Conservation (phyloP, 208 protist species). For the Naegleria lovaniensis region DNA sequence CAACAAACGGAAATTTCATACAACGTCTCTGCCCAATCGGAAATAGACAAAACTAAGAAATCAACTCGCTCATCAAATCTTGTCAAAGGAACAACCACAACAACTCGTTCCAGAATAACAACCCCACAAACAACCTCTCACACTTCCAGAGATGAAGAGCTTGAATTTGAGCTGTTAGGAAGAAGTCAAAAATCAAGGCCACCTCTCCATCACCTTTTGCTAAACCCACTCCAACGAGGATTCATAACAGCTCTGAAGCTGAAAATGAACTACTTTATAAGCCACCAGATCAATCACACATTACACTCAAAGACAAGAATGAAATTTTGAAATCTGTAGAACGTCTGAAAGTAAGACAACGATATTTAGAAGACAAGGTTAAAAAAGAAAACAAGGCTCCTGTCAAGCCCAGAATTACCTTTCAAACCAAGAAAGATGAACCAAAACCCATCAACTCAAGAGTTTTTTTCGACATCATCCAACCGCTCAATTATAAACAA, state of each 20-base stretch:
- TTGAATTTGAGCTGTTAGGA: neutral
- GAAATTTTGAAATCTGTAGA: neutral
- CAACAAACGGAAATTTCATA: neutral
- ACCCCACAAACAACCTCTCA: neutral
- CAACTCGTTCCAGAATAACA: neutral
- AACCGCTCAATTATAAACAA: neutral
- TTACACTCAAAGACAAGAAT: neutral
- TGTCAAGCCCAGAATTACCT: neutral
- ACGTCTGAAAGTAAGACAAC: neutral
- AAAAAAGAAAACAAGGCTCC: neutral
- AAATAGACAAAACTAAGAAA: neutral
- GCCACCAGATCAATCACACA: neutral
- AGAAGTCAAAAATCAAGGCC: neutral
- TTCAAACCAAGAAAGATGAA: neutral
- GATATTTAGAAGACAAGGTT: neutral
- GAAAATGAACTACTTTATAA: neutral
- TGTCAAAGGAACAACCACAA: neutral
- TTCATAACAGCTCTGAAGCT: neutral
- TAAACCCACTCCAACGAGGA: neutral
- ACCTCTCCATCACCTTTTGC: neutral
- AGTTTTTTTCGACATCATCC: too few species aligned
- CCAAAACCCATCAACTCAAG: neutral
- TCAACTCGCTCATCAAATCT: neutral
- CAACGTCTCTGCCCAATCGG: neutral
- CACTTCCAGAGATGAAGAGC: neutral